phyloP scores from a whole-genome alignment of 208 protist genomes.

The Trypanosomatidae sp. region DNA sequence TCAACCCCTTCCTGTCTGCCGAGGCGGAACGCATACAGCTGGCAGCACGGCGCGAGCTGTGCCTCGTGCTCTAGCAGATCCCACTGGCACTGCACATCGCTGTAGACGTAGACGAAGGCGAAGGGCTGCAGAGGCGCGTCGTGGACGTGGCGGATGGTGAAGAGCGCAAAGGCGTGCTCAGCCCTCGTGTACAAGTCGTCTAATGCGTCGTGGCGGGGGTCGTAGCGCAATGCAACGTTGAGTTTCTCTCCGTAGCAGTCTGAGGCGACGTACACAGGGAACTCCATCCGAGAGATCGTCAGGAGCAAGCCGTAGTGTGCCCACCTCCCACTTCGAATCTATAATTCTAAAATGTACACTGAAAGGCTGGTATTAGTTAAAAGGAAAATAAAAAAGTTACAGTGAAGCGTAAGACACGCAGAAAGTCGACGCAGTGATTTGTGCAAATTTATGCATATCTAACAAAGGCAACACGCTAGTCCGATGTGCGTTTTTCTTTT shows the following conservation, averaged over 20 bases:
- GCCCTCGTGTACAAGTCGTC: conserved; percentile 21
- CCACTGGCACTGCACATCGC: conserved; percentile 51
- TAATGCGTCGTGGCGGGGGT: conserved; percentile 18
- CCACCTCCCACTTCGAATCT: too few species aligned
- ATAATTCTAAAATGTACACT: too few species aligned
- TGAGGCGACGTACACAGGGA: conserved; percentile 59
- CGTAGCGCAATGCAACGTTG: conserved; percentile 43
- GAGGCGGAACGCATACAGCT: conserved; percentile 74
- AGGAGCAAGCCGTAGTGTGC: not conserved
- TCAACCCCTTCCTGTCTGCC: not conserved
- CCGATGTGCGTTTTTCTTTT: too few species aligned
- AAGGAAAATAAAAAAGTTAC: too few species aligned
- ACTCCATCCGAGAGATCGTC: conserved; percentile 37
- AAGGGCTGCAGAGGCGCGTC: conserved; percentile 12
- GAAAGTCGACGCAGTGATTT: too few species aligned
- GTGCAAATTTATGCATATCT: too few species aligned
- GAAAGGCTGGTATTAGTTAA: too few species aligned
- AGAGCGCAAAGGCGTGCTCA: conserved; percentile 37
- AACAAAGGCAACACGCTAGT: too few species aligned
- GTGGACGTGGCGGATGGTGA: conserved; percentile 3
- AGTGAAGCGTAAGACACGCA: too few species aligned
- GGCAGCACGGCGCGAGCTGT: conserved; percentile 57
- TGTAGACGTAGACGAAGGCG: conserved; percentile 49
- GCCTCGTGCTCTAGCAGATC: conserved; percentile 39
- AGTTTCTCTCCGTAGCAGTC: conserved; percentile 66